These are phyloP conservation scores for Poa annua DNA, from an alignment of 176 grass and related monocot species.

Conservation along the genomic window DNA sequence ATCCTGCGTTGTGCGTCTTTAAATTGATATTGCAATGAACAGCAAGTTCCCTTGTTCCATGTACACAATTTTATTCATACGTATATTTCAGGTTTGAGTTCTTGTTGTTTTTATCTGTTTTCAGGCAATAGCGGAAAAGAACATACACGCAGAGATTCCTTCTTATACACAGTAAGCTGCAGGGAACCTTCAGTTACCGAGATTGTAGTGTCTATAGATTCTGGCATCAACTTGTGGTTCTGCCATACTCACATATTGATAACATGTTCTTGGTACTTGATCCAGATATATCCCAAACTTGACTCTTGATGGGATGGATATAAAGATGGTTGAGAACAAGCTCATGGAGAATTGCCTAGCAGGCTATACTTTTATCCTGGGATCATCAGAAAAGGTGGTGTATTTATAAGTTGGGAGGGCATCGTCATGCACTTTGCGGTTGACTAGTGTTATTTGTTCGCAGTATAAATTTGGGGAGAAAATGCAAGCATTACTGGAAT, in stretches of 20 bases:
- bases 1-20: slow-evolving; percentile 22
- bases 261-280: slow-evolving; percentile 39
- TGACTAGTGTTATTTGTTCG: slow-evolving; percentile 33
- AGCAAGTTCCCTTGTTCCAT: slow-evolving; percentile 15
- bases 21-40: slow-evolving; percentile 9
- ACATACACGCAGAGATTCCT: slow-evolving; percentile 73
- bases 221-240: slow-evolving; percentile 14
- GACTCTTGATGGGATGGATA: slow-evolving; percentile 60
- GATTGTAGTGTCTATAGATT: slow-evolving; percentile 40
- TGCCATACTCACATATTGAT: slow-evolving; percentile 30
- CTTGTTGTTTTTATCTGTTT: slow-evolving; percentile 23
- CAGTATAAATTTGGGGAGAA: slow-evolving; percentile 96
- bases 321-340: slow-evolving; percentile 70
- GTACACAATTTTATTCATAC: not conserved
- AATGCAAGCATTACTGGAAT: slow-evolving; percentile 65
- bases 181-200: slow-evolving; percentile 23
- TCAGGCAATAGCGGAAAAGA: slow-evolving; percentile 72
- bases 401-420: slow-evolving; percentile 5
- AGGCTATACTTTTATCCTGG: slow-evolving; percentile 80
- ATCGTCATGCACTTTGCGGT: not conserved
- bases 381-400: slow-evolving; percentile 67
- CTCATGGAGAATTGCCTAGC: slow-evolving; percentile 62
- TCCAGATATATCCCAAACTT: slow-evolving; percentile 78
- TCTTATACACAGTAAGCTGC: slow-evolving; percentile 78
- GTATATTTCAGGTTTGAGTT: slow-evolving; percentile 33